Evolutionary conservation across 1,284 basidiomycete genomes (phyloP).

Genomic region (Tylopilus sp.): DNA sequence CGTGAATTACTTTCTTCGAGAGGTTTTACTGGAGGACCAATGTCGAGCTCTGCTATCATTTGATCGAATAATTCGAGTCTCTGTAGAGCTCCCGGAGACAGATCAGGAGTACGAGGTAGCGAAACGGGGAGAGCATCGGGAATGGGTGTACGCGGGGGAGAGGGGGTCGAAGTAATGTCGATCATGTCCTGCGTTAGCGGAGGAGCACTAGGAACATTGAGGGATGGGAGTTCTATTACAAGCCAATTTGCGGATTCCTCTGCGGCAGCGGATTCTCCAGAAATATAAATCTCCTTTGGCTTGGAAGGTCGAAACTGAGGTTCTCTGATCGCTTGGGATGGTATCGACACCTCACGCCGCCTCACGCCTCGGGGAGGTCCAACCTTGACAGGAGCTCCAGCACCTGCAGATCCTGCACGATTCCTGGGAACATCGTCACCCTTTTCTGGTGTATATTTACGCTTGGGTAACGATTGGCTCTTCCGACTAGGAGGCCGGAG

Average conservation of each 20-base stretch:
- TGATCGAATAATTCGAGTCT: conserved; percentile 43
- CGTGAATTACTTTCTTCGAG: not conserved
- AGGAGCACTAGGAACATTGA: conserved; percentile 1
- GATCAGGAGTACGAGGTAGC: conserved; percentile 14
- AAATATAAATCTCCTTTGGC: not conserved
- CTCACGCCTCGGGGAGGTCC: conserved; percentile 41
- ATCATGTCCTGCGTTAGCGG: not conserved
- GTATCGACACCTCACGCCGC: conserved; percentile 11
- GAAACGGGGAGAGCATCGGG: not conserved
- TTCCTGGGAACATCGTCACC: conserved; percentile 6
- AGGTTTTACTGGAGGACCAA: not conserved
- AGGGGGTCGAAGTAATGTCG: not conserved
- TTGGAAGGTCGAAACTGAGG: conserved; percentile 4
- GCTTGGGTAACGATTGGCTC: conserved; percentile 1
- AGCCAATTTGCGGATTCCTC: not conserved
- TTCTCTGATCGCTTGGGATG: not conserved
- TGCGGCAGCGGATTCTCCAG: not conserved
- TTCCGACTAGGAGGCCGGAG: conserved; percentile 10
- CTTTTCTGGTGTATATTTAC: not conserved
- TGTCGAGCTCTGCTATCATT: conserved; percentile 22
- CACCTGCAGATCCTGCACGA: not conserved
- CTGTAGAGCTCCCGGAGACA: conserved; percentile 40
- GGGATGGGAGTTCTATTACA: not conserved
- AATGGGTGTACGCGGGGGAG: conserved; percentile 10
- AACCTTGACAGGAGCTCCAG: conserved; percentile 25